Conservation (phyloP, 2,329 filamentous ascomycete species). For the Bipolaris cookei region DNA sequence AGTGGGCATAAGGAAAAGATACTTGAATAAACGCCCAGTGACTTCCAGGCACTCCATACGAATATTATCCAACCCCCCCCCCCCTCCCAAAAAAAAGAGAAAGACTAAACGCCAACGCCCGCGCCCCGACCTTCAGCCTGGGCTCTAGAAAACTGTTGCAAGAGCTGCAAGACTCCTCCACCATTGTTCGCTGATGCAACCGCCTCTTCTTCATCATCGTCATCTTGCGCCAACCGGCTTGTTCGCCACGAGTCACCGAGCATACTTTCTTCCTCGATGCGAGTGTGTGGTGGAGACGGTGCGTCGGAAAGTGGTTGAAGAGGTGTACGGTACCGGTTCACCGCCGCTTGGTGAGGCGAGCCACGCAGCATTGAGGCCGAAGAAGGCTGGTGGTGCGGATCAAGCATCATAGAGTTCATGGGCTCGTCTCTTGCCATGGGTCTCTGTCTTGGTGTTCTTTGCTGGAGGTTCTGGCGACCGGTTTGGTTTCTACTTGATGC, state of each 20-base stretch:
- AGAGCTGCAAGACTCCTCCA: slow-evolving; percentile 67
- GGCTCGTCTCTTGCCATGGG: slow-evolving; percentile 57
- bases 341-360: slow-evolving; percentile 56
- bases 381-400: slow-evolving; percentile 75
- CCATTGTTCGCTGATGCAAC: slow-evolving; percentile 48
- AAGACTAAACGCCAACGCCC: slow-evolving; percentile 39
- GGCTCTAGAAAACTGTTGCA: slow-evolving; percentile 71
- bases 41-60: slow-evolving; percentile 4
- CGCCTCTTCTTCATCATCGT: slow-evolving; percentile 57
- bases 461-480: slow-evolving; percentile 30
- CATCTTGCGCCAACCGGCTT: slow-evolving; percentile 51
- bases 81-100: neutral
- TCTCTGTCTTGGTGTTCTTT: slow-evolving; percentile 33
- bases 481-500: slow-evolving; percentile 37
- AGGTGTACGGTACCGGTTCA: slow-evolving; percentile 50
- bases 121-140: slow-evolving; percentile 58
- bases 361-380: slow-evolving; percentile 54
- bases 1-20: neutral
- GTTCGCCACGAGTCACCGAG: slow-evolving; percentile 65
- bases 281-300: slow-evolving; percentile 15
- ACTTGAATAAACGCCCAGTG: slow-evolving; percentile 3
- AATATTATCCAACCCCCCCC: slow-evolving; percentile 1
- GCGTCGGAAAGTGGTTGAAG: slow-evolving; percentile 32
- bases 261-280: slow-evolving; percentile 62
- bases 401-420: slow-evolving; percentile 74